A percentile compares a stretch with the other conserved stretches of the same genome.
phyloP scores from a whole-genome alignment of 176 grass and related monocot species.

The Carex kokanica region DNA sequence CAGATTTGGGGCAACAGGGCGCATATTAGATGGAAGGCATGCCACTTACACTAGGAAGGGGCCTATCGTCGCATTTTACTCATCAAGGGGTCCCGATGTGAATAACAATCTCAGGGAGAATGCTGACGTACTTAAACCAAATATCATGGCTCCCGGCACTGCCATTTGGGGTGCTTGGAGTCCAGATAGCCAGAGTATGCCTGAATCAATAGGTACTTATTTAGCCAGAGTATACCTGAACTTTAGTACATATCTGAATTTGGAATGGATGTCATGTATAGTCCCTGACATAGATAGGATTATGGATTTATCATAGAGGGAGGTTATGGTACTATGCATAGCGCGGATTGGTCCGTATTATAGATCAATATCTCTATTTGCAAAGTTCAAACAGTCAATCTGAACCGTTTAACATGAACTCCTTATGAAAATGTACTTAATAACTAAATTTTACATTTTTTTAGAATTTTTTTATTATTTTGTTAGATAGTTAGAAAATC shows the following conservation, averaged over 20 bases:
- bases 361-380: no score
- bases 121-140: conserved; percentile 84
- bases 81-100: conserved; percentile 72
- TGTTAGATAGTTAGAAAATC: no score
- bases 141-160: conserved; percentile 78
- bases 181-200: conserved; percentile 36
- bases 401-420: no score
- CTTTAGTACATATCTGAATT: not conserved
- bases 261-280: not conserved
- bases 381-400: no score
- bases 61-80: conserved; percentile 58
- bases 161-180: conserved; percentile 94
- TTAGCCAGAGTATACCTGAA: conserved; percentile 16
- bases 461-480: no score
- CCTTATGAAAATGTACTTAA: no score
- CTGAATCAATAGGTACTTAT: conserved; percentile 32
- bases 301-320: no score
- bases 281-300: not conserved
- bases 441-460: no score
- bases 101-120: conserved; percentile 41
- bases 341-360: no score
- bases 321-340: no score
- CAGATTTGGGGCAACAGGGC: conserved; percentile 44
- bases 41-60: conserved; percentile 55
- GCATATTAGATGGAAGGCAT: conserved; percentile 60